These are phyloP conservation scores for Neostapfia colusana DNA, from an alignment of 176 grass and related monocot genomes.

Conservation along the genomic window DNA sequence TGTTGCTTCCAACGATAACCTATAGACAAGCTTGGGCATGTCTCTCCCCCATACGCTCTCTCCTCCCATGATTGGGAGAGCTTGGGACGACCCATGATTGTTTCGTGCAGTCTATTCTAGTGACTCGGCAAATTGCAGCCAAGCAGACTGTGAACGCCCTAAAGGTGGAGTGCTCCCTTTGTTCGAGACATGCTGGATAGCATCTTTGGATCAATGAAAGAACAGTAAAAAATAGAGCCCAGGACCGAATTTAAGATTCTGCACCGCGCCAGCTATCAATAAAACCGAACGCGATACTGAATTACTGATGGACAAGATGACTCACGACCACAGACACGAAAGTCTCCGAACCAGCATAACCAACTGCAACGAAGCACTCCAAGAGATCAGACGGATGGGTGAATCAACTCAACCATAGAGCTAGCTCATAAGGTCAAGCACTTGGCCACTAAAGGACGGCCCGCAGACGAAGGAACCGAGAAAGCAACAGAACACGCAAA, in stretches of 20 bases:
- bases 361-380: not conserved
- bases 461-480: not conserved
- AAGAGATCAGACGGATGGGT: not conserved
- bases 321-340: not conserved
- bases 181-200: slow-evolving; percentile 24
- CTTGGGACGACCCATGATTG: no score
- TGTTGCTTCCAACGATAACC: no score
- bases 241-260: slow-evolving; percentile 36
- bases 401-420: slow-evolving; percentile 14
- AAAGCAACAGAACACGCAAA: slow-evolving; percentile 15
- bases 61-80: no score
- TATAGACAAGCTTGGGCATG: no score
- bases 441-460: not conserved
- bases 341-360: not conserved
- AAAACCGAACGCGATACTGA: slow-evolving; percentile 8
- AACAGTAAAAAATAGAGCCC: slow-evolving; percentile 17
- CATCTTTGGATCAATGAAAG: slow-evolving; percentile 46
- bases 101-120: no score
- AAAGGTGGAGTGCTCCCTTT: slow-evolving; percentile 33
- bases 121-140: no score
- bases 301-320: not conserved
- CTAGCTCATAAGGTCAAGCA: slow-evolving; percentile 26
- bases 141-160: no score
- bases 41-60: no score
- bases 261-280: not conserved